Evolutionary conservation across 495 filamentous ascomycete genomes (phyloP).

Genomic region (Podospora didyma): DNA sequence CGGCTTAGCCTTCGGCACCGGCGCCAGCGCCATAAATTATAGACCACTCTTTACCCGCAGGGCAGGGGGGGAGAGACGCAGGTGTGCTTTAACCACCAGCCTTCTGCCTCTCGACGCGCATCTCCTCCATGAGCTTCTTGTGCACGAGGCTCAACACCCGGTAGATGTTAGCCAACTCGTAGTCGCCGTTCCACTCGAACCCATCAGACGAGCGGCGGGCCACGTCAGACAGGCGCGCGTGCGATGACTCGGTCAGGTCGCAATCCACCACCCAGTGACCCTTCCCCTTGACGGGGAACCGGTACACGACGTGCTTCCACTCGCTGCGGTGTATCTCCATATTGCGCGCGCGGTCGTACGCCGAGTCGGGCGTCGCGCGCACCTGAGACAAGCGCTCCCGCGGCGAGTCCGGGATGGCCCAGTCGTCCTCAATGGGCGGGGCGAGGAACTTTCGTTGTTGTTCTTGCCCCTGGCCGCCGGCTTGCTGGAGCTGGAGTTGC

Average conservation of each 20-base stretch:
- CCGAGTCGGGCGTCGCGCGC: constrained; percentile 17
- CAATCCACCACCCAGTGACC: constrained; percentile 18
- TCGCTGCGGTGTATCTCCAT: constrained; percentile 19
- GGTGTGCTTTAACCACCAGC: background rate
- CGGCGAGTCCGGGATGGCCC: constrained; percentile 7
- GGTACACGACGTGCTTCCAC: constrained; percentile 17
- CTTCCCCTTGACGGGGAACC: constrained; percentile 14
- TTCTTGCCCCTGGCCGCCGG: background rate
- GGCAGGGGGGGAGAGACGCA: too few species aligned
- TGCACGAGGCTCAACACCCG: constrained; percentile 13
- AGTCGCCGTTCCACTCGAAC: constrained; percentile 16
- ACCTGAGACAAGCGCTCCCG: constrained; percentile 16
- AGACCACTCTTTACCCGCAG: too few species aligned
- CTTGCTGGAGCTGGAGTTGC: background rate
- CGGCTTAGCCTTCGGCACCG: too few species aligned
- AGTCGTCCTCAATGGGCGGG: constrained; percentile 3
- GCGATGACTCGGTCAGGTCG: constrained; percentile 19
- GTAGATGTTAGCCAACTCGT: constrained; percentile 18
- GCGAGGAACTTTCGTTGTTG: constrained; percentile 6
- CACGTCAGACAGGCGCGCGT: constrained; percentile 18
- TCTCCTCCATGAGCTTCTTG: constrained; percentile 15
- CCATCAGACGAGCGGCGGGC: constrained; percentile 13
- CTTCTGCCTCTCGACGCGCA: constrained; percentile 13
- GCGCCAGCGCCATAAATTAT: too few species aligned
- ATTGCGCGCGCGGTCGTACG: constrained; percentile 19